A percentile compares a stretch with the other conserved stretches of the same genome.
These are phyloP conservation scores for Sporormia fimetaria DNA, from an alignment of 495 filamentous ascomycete species.

Conservation along the genomic window DNA sequence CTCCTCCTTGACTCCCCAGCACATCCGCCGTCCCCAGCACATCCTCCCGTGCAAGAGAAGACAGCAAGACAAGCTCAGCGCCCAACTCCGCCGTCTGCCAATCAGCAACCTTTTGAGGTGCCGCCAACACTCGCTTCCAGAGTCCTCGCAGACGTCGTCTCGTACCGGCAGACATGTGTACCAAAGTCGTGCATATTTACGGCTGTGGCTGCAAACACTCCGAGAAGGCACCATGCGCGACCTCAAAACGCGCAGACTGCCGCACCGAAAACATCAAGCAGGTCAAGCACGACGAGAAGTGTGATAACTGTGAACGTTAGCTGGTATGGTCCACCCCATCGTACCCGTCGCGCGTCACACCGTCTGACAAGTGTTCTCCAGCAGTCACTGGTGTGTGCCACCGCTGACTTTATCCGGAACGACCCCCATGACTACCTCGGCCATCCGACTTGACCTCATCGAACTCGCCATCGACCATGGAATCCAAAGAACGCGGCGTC, in stretches of 20 bases:
- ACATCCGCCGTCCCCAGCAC: no score
- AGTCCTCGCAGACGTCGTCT: no score
- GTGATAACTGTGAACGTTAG: conserved; percentile 30
- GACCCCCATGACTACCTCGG: conserved; percentile 25
- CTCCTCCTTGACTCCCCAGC: no score
- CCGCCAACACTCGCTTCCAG: no score
- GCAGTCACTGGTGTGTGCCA: conserved; percentile 27
- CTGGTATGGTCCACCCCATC: conserved; percentile 9
- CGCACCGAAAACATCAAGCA: conserved; percentile 26
- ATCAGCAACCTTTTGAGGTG: no score
- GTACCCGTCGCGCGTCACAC: conserved; percentile 7
- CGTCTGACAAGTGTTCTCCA: conserved; percentile 22
- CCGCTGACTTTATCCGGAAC: conserved; percentile 28
- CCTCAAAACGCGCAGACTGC: conserved; percentile 26
- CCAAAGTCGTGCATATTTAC: conserved; percentile 30
- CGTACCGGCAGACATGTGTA: conserved; percentile 34
- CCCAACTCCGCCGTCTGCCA: no score
- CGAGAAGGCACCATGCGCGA: conserved; percentile 31
- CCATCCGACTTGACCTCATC: no score
- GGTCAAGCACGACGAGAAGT: conserved; percentile 33
- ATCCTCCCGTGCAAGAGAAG: no score
- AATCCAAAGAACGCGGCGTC: no score
- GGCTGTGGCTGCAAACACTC: conserved; percentile 26
- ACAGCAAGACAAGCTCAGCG: no score
- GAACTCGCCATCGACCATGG: no score